Evolutionary conservation across 768 basidiomycete species (phyloP).

Genomic region (Pleurotus tuoliensis): DNA sequence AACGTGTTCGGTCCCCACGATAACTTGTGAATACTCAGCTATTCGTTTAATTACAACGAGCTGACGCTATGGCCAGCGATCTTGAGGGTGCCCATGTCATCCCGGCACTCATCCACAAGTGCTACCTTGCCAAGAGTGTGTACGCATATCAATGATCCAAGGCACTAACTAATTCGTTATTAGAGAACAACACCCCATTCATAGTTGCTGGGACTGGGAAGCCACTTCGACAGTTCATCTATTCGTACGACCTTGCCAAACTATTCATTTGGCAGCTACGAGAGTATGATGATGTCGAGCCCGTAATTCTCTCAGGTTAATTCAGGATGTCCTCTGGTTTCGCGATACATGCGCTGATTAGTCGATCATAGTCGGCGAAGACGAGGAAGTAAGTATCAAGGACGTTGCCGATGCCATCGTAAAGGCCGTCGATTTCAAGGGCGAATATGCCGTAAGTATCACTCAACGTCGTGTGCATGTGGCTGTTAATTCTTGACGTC

Average conservation of each 20-base stretch:
- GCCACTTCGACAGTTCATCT: conserved; percentile 96
- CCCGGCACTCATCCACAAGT: conserved; percentile 90
- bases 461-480: background rate
- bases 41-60: background rate
- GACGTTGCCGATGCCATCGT: conserved; percentile 90
- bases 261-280: conserved; percentile 91
- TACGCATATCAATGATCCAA: background rate
- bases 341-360: background rate
- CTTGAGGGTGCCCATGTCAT: conserved; percentile 92
- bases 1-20: conserved; percentile 96
- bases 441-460: conserved; percentile 62
- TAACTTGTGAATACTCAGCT: conserved; percentile 64
- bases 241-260: conserved; percentile 93
- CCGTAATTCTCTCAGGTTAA: conserved; percentile 84
- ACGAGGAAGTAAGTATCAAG: conserved; percentile 93
- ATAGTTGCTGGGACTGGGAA: conserved; percentile 87
- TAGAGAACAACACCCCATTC: conserved; percentile 82
- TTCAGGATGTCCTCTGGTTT: background rate
- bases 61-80: conserved; percentile 48
- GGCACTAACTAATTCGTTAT: conserved; percentile 1
- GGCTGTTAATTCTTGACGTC: background rate
- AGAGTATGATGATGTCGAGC: conserved; percentile 90
- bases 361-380: conserved; percentile 69
- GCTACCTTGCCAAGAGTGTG: conserved; percentile 84
- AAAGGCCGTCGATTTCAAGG: conserved; percentile 72